A percentile compares a stretch with the other conserved stretches of the same genome.
phyloP scores from a whole-genome alignment of 352 stramenopile species.

The Phytopythium kandeliae region DNA sequence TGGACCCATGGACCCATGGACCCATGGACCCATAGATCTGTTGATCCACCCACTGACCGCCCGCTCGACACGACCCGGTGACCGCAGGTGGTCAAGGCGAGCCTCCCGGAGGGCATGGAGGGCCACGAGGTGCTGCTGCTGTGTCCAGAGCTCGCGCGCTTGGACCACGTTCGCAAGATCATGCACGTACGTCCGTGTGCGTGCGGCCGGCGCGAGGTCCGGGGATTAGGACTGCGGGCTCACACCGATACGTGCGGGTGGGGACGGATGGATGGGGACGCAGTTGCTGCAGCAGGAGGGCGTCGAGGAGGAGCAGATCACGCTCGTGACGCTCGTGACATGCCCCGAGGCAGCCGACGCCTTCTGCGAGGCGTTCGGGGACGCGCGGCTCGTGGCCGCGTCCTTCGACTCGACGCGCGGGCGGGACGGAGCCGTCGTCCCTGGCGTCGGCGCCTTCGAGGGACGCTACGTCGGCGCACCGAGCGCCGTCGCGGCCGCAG shows the following conservation, averaged over 20 bases:
- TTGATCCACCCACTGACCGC: too few relatives aligned
- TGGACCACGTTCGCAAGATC: constrained; percentile 65
- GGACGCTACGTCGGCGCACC: constrained; percentile 47
- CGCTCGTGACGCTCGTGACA: constrained; percentile 74
- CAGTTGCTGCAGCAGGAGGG: constrained; percentile 68
- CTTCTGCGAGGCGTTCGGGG: constrained; percentile 72
- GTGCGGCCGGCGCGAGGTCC: too few relatives aligned
- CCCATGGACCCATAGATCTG: too few relatives aligned
- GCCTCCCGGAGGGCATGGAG: constrained; percentile 59
- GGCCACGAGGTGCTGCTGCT: constrained; percentile 64
- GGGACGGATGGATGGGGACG: too few relatives aligned
- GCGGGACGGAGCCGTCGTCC: constrained; percentile 55
- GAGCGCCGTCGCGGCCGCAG: constrained; percentile 28
- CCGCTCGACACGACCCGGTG: too few relatives aligned
- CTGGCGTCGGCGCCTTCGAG: constrained; percentile 77
- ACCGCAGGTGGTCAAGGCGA: constrained; percentile 40
- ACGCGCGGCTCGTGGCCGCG: constrained; percentile 71
- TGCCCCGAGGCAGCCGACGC: constrained; percentile 70
- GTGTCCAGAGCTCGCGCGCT: constrained; percentile 50
- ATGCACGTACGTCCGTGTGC: constrained; percentile 56
- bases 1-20: too few relatives aligned
- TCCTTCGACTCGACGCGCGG: constrained; percentile 65
- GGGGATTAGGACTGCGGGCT: too few relatives aligned
- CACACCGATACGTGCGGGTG: too few relatives aligned
- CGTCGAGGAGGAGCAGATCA: constrained; percentile 73